A percentile compares a stretch with the other conserved stretches of the same genome.
Evolutionary conservation across 2,329 filamentous ascomycete genomes (phyloP).

Genomic region (Cladophialophora yegresii): DNA sequence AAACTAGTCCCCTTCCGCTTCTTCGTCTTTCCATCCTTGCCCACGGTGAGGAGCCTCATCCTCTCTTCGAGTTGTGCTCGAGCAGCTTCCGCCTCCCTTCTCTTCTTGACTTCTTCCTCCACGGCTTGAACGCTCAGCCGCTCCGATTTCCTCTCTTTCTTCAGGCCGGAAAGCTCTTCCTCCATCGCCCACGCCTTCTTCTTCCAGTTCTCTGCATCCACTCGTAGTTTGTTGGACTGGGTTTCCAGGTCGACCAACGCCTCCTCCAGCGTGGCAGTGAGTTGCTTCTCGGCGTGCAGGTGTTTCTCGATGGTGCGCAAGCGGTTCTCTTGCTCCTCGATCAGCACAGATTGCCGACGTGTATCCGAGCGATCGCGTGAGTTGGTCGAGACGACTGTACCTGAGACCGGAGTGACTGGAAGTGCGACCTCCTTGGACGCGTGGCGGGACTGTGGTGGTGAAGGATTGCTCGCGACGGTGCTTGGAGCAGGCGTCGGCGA

Average conservation of each 20-base stretch:
- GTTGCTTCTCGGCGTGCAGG: slow-evolving; percentile 90
- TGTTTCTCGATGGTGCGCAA: slow-evolving; percentile 97
- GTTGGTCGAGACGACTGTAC: slow-evolving; percentile 28
- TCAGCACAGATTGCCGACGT: slow-evolving; percentile 63
- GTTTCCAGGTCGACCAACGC: slow-evolving; percentile 90
- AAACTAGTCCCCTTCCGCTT: slow-evolving; percentile 90
- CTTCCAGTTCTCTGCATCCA: slow-evolving; percentile 86
- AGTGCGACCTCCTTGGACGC: slow-evolving; percentile 73
- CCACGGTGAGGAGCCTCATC: slow-evolving; percentile 78
- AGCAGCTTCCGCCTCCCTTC: slow-evolving; percentile 85
- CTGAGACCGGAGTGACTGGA: slow-evolving; percentile 28
- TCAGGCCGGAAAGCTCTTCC: slow-evolving; percentile 57
- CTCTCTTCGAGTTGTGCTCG: slow-evolving; percentile 87
- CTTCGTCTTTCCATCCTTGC: slow-evolving; percentile 62
- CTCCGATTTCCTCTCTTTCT: slow-evolving; percentile 61
- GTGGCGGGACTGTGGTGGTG: slow-evolving; percentile 66
- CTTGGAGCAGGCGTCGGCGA: slow-evolving; percentile 41
- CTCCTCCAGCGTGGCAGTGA: slow-evolving; percentile 92
- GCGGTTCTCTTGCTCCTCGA: slow-evolving; percentile 92
- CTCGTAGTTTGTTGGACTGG: slow-evolving; percentile 86
- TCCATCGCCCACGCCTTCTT: slow-evolving; percentile 80
- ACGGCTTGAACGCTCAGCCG: slow-evolving; percentile 78
- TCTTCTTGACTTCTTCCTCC: slow-evolving; percentile 93
- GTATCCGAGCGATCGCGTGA: slow-evolving; percentile 43
- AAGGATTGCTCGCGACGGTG: slow-evolving; percentile 57